Percentiles rank a stretch among this genome's conserved stretches.
Evolutionary conservation across 225 moss, liverwort and hornwort genomes (phyloP).

Genomic region (Marchantia paleacea): DNA sequence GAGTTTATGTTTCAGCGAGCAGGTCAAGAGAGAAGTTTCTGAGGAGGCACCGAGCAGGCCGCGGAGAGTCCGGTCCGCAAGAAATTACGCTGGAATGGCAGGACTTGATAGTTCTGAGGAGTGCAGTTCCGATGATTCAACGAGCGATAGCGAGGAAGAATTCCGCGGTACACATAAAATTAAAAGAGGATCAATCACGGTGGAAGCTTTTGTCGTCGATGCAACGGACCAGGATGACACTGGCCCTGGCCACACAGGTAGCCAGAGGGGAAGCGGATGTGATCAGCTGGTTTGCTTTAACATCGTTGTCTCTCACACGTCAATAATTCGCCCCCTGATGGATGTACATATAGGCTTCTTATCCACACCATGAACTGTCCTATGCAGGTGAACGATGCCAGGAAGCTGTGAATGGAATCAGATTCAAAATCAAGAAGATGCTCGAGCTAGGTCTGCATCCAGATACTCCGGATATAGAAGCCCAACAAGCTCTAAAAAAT

Average conservation of each 20-base stretch:
- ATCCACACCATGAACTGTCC: neutral
- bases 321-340: too few relatives aligned
- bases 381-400: constrained; percentile 22
- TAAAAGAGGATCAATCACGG: constrained; percentile 42
- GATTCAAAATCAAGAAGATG: constrained; percentile 50
- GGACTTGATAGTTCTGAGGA: neutral
- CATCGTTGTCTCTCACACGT: too few relatives aligned
- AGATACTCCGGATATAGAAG: constrained; percentile 51
- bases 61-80: neutral
- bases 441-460: constrained; percentile 50
- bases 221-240: constrained; percentile 37
- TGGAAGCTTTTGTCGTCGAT: constrained; percentile 54
- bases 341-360: neutral
- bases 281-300: too few relatives aligned
- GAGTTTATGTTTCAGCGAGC: neutral
- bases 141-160: constrained; percentile 34
- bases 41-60: constrained; percentile 8
- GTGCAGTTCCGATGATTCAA: constrained; percentile 9
- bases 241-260: constrained; percentile 29
- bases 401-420: constrained; percentile 36
- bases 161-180: constrained; percentile 36
- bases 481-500: constrained; percentile 56
- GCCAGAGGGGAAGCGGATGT: neutral
- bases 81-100: neutral
- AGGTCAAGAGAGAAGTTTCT: constrained; percentile 8